Evolutionary conservation across 2,329 filamentous ascomycete genomes (phyloP), one percentile per base, ranked within the genome.

Genomic region (Sarocladium brachiariae): DNA sequence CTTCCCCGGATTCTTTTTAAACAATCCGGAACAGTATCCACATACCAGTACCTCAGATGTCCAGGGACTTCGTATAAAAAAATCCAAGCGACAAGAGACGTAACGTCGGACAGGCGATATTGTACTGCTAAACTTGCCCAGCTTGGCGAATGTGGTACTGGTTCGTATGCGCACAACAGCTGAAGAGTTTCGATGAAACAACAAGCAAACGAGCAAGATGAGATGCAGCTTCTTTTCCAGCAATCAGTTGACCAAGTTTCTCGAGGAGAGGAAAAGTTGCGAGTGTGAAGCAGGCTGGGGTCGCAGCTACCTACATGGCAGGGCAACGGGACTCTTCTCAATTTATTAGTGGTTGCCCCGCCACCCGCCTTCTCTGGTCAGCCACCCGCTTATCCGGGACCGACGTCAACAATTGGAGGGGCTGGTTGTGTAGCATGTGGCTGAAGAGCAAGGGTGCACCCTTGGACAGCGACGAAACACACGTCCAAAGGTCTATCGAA

Each of bases 291-390:
- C 43, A 47, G 43, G 43, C 43, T 47, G 24, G 19, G 38, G 6
- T 30, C 16, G 49, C 7, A 13, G 27, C 7, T 30, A 38, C 49
- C 43, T 48, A 49, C 43, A 47, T 30, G 27, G 48, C 31, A 46
- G 41, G 18, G 34, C 31, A 38, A 39, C 24, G 47, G 35, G 33
- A 33, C 51, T 59, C 27, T 30, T n/a, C n/a, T n/a, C n/a, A n/a
- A n/a, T n/a, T 60, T 70, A 70, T 70, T 71, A 66, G 54, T 58
- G 56, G 72, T 73, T 75, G 71, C 70, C 72, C 71, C 67, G 72
- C 72, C 72, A 75, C 70, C 66, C 51, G 54, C 52, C 61, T 67
- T 65, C 53, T 13, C 51, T 38, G 52, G 43, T 37, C 41, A 47
- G 43, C 43, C 43, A 47, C 43, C 43, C 43, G 25, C 43, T 47